Evolutionary conservation across 2,329 filamentous ascomycete species (phyloP), one percentile per base, ranked within the genome.

Genomic region (Penicillium expansum): DNA sequence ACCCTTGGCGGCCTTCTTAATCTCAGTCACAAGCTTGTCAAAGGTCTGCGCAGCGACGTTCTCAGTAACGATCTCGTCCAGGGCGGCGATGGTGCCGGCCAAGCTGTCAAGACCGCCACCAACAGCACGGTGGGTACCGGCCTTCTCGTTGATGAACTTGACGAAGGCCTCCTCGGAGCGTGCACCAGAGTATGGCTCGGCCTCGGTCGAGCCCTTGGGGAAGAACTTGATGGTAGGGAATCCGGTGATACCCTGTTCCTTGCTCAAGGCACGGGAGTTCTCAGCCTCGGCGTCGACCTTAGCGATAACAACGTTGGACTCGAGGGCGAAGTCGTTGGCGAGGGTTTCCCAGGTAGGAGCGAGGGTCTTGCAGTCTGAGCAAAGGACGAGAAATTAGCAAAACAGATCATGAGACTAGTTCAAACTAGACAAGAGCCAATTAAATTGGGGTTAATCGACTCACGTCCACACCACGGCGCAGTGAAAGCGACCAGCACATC

Each of bases 191-290:
- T 97, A 99, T 44, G 80, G 72, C 67, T 87, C 82, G 44, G 86
- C 76, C 70, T 89, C 86, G 62, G 83, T 89, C 71, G 86, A 90
- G 67, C 92, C 92, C 74, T 89, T 89, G 66, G 91, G 85, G 84
- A 97, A 99, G 85, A 88, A 99, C 81, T 96, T 96, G 82, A 99
- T 96, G 61, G 94, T 99, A 48, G 94, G 94, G 83, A 95, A 99
- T 35, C 89, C 91, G 54, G 83, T 83, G 65, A 99, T 85, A 59
- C 87, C 91, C 72, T 94, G 87, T 50, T 87, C 86, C 71, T 85
- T 77, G 50, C 92, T 88, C 48, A 87, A 86, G 43, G 84, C 83
- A 79, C 96, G 97, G 76, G 88, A 86, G 76, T 91, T 91, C 67
- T 90, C 86, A 30, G 89, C 86, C 78, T 99, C 93, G 71, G 91